Conservation (phyloP, 352 stramenopile genomes). For the Globisporangium iwayamae region DNA sequence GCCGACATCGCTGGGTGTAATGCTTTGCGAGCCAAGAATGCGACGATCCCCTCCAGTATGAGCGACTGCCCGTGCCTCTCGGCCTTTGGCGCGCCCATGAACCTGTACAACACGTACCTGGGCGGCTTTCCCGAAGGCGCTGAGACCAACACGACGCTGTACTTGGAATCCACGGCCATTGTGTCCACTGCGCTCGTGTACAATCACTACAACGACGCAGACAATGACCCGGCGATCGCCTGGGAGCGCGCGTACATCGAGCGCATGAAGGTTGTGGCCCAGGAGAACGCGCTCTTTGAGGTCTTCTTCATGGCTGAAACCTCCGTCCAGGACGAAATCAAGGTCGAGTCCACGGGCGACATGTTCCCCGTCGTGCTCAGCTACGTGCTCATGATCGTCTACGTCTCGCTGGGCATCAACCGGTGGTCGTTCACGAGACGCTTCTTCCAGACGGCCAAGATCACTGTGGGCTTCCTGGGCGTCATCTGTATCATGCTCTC, state of each 20-base stretch:
- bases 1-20: constrained; percentile 41
- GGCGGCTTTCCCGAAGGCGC: constrained; percentile 46
- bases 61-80: constrained; percentile 61
- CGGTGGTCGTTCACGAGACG: constrained; percentile 38
- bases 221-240: constrained; percentile 42
- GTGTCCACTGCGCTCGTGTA: constrained; percentile 56
- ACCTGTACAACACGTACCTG: constrained; percentile 66
- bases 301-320: constrained; percentile 64
- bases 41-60: constrained; percentile 51
- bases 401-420: constrained; percentile 68
- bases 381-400: constrained; percentile 69
- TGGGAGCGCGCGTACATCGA: constrained; percentile 71
- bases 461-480: constrained; percentile 59
- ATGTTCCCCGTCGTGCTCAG: constrained; percentile 42
- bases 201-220: constrained; percentile 49
- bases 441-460: constrained; percentile 67
- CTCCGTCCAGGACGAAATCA: constrained; percentile 60
- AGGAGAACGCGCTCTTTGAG: constrained; percentile 49
- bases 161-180: constrained; percentile 41
- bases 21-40: constrained; percentile 23
- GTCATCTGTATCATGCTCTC: constrained; percentile 60
- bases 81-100: constrained; percentile 61
- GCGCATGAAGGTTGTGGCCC: constrained; percentile 48
- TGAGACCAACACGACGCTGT: constrained; percentile 48
- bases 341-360: constrained; percentile 40